phyloP scores from a whole-genome alignment of 1,139 yeast genomes.

The Protomyces inouyei region DNA sequence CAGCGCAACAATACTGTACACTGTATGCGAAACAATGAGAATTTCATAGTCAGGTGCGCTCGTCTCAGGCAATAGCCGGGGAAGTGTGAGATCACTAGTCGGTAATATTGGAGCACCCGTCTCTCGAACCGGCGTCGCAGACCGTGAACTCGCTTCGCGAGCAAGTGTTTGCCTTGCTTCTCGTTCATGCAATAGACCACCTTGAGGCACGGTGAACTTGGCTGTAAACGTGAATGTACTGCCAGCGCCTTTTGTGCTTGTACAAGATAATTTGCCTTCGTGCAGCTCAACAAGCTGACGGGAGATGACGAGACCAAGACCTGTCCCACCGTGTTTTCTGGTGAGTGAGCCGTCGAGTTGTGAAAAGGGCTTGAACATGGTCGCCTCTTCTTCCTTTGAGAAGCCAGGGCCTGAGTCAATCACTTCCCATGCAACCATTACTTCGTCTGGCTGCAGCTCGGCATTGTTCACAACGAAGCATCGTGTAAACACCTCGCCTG shows the following conservation, averaged over 20 bases:
- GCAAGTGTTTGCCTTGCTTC: slow-evolving; percentile 28
- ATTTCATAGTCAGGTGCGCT: slow-evolving; percentile 28
- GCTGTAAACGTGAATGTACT: slow-evolving; percentile 54
- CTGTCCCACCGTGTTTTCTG: slow-evolving; percentile 41
- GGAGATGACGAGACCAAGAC: slow-evolving; percentile 88
- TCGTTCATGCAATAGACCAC: slow-evolving; percentile 9
- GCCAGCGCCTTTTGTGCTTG: slow-evolving; percentile 71
- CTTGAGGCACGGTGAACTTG: slow-evolving; percentile 36
- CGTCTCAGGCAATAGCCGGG: not conserved
- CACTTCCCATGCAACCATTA: slow-evolving; percentile 66
- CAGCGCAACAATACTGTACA: slow-evolving; percentile 37
- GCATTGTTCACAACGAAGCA: slow-evolving; percentile 33
- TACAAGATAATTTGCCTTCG: slow-evolving; percentile 55
- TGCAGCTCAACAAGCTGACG: slow-evolving; percentile 84
- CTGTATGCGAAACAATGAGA: slow-evolving; percentile 38
- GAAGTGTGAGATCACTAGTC: not conserved
- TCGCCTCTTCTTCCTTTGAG: slow-evolving; percentile 48
- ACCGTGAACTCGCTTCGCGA: slow-evolving; percentile 5
- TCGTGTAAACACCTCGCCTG: slow-evolving; percentile 55
- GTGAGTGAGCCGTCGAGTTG: slow-evolving; percentile 59
- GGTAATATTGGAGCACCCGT: slow-evolving; percentile 15
- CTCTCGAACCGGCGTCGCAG: not conserved
- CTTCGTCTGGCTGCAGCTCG: slow-evolving; percentile 25
- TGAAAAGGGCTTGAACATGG: slow-evolving; percentile 87
- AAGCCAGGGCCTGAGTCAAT: slow-evolving; percentile 91